Evolutionary conservation across 2,329 filamentous ascomycete species (phyloP).

Genomic region (Calonectria pseudoreteaudii): DNA sequence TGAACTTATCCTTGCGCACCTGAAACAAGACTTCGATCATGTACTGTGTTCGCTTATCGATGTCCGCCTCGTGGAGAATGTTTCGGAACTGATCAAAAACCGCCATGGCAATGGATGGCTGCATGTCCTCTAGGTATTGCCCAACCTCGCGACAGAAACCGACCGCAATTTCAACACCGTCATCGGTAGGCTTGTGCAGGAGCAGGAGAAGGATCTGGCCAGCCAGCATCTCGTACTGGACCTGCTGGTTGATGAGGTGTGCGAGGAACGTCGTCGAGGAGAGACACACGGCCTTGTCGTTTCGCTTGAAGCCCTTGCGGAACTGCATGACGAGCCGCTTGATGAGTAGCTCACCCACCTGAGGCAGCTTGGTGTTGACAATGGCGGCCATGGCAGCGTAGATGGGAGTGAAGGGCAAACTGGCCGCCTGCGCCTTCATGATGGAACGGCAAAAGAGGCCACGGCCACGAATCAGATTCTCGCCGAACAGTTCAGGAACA

Average conservation of each 20-base stretch:
- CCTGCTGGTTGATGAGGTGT: conserved; percentile 95
- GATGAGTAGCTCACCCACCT: conserved; percentile 91
- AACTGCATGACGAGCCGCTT: conserved; percentile 91
- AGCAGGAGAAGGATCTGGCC: conserved; percentile 94
- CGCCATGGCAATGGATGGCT: conserved; percentile 83
- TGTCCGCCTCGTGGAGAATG: conserved; percentile 95
- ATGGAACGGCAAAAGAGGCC: conserved; percentile 95
- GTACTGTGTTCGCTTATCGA: conserved; percentile 98
- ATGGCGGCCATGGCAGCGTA: conserved; percentile 96
- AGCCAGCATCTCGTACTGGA: conserved; percentile 92
- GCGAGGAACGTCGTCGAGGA: conserved; percentile 95
- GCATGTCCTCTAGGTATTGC: conserved; percentile 96
- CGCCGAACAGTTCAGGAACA: conserved; percentile 93
- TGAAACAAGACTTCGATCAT: conserved; percentile 99
- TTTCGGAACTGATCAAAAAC: conserved; percentile 97
- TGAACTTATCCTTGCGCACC: conserved; percentile 95
- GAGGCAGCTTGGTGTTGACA: conserved; percentile 96
- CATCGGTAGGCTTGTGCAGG: conserved; percentile 94
- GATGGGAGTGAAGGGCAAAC: conserved; percentile 94
- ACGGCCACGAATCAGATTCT: conserved; percentile 91
- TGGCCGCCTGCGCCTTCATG: conserved; percentile 98
- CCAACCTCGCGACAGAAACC: conserved; percentile 93
- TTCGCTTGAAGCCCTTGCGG: conserved; percentile 93
- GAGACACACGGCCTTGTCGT: conserved; percentile 96
- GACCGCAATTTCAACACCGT: conserved; percentile 97